These are phyloP conservation scores for Xerocomellus dryophilus DNA, from an alignment of 768 basidiomycete species.

Conservation along the genomic window DNA sequence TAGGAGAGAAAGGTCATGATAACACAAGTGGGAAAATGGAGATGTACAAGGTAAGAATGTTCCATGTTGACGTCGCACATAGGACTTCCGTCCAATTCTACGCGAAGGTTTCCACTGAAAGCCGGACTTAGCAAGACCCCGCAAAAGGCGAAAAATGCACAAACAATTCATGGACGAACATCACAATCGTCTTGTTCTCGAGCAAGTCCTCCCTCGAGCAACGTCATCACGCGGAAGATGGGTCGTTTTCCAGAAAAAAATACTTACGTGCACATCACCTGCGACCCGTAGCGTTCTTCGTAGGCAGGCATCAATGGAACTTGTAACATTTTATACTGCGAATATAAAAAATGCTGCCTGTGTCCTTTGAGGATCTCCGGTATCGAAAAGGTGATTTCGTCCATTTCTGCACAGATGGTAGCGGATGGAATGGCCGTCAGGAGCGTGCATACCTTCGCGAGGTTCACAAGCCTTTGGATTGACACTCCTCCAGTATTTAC, in stretches of 20 bases:
- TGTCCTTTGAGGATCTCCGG: slow-evolving; percentile 88
- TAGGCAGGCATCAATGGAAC: slow-evolving; percentile 74
- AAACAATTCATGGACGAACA: slow-evolving; percentile 96
- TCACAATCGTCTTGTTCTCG: slow-evolving; percentile 69
- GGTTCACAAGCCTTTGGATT: slow-evolving; percentile 82
- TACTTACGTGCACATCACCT: slow-evolving; percentile 86
- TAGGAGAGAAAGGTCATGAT: not conserved
- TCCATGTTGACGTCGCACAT: slow-evolving; percentile 75
- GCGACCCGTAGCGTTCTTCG: slow-evolving; percentile 71
- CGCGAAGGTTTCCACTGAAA: slow-evolving; percentile 79
- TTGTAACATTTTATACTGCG: slow-evolving; percentile 73
- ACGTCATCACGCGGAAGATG: slow-evolving; percentile 1
- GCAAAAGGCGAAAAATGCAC: slow-evolving; percentile 26
- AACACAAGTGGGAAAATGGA: not conserved
- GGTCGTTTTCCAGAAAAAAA: not conserved
- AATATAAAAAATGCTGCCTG: slow-evolving; percentile 78
- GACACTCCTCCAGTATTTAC: slow-evolving; percentile 87
- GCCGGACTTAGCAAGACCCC: not conserved
- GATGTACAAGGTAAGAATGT: slow-evolving; percentile 75
- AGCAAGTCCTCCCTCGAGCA: slow-evolving; percentile 67
- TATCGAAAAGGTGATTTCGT: slow-evolving; percentile 61
- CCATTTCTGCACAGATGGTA: slow-evolving; percentile 44
- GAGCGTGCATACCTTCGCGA: slow-evolving; percentile 54
- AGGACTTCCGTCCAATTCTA: slow-evolving; percentile 72
- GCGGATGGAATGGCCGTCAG: not conserved